Conservation (phyloP, 2,329 filamentous ascomycete species). For the Penicillium fuscoglaucum region DNA sequence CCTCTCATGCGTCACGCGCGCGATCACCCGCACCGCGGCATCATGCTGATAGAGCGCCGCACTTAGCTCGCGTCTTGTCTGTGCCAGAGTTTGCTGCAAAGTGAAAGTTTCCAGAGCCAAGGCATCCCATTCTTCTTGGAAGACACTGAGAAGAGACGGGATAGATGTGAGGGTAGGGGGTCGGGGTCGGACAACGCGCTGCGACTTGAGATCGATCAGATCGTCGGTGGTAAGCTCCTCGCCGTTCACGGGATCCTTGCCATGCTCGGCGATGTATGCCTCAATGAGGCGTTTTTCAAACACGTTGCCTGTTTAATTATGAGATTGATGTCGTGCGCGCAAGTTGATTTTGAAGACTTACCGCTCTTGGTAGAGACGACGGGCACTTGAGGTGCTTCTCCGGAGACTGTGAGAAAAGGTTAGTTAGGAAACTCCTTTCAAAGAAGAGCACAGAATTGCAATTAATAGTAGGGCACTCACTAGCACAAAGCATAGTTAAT, state of each 20-base stretch:
- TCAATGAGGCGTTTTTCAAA: conserved; percentile 96
- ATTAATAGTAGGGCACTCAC: conserved; percentile 47
- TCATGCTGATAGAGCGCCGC: conserved; percentile 96
- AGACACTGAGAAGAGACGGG: conserved; percentile 86
- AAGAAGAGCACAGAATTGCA: conserved; percentile 11
- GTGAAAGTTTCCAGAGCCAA: conserved; percentile 89
- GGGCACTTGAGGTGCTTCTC: conserved; percentile 91
- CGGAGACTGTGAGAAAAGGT: conserved; percentile 67
- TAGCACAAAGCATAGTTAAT: conserved; percentile 62
- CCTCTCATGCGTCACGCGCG: conserved; percentile 82
- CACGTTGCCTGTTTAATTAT: conserved; percentile 65
- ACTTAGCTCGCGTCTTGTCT: conserved; percentile 89
- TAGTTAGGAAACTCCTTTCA: conserved; percentile 18
- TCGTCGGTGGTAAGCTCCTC: conserved; percentile 82
- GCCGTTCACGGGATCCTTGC: conserved; percentile 86
- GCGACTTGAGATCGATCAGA: conserved; percentile 80
- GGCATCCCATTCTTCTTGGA: conserved; percentile 98
- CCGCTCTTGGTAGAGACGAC: conserved; percentile 94
- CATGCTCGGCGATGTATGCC: conserved; percentile 89
- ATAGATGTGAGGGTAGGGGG: conserved; percentile 95
- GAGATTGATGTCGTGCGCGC: conserved; percentile 26
- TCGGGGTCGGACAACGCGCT: conserved; percentile 80
- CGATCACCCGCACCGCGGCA: conserved; percentile 93
- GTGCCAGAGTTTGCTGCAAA: conserved; percentile 81
- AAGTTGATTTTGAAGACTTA: conserved; percentile 48